Evolutionary conservation across 306 rosid species (phyloP), one percentile per base, ranked within the genome.

Genomic region (Trifolium repens): DNA sequence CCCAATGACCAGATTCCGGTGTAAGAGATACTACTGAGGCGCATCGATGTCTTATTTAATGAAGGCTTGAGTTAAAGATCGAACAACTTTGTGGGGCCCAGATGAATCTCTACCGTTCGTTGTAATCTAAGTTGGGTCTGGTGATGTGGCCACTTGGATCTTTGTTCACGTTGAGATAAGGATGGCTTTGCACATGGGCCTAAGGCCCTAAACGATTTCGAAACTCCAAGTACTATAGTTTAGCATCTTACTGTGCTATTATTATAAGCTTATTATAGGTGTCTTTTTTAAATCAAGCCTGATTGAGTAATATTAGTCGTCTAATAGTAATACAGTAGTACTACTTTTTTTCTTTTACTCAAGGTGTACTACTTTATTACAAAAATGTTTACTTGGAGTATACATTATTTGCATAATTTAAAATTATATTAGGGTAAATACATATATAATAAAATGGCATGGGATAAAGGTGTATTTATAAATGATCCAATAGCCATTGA

Each of bases 131-230:
- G 54, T 55, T 30, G 76, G 27, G 7, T 8, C 0, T 0, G 4
- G 4, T 84, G 88, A 83, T 79, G 83, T 89, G 94, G 86, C 81
- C 85, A 49, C 42, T 54, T 82, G 77, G 85, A 84, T 88, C 80
- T 76, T 69, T 0, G 14, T 68, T 75, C 82, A 64, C 84, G 78
- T 82, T 49, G 50, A 93, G 50, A 93, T 93, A 86, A 88, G 94
- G 71, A 71, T 82, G 66, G 79, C 4, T 35, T 65, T 69, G 78
- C 80, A 16, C 76, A 62, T 81, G 87, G 91, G 72, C 74, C 86
- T 9, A 81, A 19, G 3, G 30, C 30, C 30, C 2, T 89, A 81
- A 19, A 50, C 11, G 9, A 35, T 58, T 58, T 13, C 68, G 55
- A 37, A 17, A 4, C 34, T 66, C 61, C 32, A 9, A 40, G 16